Evolutionary conservation across 352 stramenopile genomes (phyloP).

Genomic region (Pythium biforme): DNA sequence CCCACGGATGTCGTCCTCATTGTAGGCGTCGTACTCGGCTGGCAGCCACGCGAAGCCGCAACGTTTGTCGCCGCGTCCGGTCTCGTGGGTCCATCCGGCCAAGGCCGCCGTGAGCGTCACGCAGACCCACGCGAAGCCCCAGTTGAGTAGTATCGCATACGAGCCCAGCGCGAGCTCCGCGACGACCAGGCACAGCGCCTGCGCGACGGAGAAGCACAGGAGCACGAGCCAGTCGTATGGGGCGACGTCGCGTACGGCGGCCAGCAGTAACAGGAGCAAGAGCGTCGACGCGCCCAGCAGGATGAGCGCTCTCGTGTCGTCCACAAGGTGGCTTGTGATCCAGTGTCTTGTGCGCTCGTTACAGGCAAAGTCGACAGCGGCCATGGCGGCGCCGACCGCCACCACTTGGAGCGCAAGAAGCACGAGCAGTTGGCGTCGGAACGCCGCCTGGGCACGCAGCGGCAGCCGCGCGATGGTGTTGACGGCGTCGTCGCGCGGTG

Average conservation of each 20-base stretch:
- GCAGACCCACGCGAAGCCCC: constrained; percentile 24
- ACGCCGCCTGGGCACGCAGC: constrained; percentile 25
- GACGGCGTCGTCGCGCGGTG: background rate
- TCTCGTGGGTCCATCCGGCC: constrained; percentile 2
- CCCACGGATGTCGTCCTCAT: background rate
- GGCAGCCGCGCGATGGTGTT: constrained; percentile 20
- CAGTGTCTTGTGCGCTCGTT: background rate
- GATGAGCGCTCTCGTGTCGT: background rate
- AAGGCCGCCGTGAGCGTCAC: constrained; percentile 26
- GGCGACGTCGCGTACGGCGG: constrained; percentile 16
- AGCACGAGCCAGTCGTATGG: constrained; percentile 29
- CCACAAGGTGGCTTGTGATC: background rate
- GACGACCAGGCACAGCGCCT: constrained; percentile 14
- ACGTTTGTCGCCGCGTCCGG: background rate
- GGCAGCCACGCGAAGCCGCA: background rate
- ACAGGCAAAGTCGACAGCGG: constrained; percentile 15
- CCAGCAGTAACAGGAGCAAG: constrained; percentile 14
- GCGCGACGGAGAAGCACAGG: constrained; percentile 21
- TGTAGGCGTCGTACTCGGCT: background rate
- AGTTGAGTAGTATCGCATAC: constrained; percentile 23
- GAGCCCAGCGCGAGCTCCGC: constrained; percentile 24
- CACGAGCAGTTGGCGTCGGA: constrained; percentile 26
- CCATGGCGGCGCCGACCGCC: background rate
- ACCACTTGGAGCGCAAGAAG: constrained; percentile 32
- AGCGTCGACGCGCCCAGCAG: constrained; percentile 3